A percentile compares a stretch with the other conserved stretches of the same genome.
Conservation (phyloP, 768 basidiomycete genomes). For the Leccinum longicurvipes region DNA sequence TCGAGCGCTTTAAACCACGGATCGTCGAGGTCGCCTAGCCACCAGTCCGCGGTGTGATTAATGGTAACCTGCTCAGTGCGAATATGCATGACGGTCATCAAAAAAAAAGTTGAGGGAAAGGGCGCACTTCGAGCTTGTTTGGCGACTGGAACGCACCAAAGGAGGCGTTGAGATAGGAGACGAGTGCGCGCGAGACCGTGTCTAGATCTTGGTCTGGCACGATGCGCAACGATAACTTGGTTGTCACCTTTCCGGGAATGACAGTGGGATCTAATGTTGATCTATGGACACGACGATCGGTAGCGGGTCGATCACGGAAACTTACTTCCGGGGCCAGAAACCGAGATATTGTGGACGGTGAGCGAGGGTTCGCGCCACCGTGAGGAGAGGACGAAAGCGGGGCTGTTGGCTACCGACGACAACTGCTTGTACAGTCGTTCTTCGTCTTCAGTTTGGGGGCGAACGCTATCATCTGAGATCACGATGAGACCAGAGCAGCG, state of each 20-base stretch:
- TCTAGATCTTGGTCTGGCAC: constrained; percentile 91
- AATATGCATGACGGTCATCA: background rate
- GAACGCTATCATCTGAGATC: constrained; percentile 68
- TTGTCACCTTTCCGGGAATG: constrained; percentile 81
- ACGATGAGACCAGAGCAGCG: background rate
- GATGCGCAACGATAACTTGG: constrained; percentile 86
- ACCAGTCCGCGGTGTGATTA: constrained; percentile 90
- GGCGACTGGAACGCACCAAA: constrained; percentile 64
- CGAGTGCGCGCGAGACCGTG: constrained; percentile 58
- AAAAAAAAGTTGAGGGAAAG: background rate
- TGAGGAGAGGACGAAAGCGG: constrained; percentile 65
- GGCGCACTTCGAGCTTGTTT: constrained; percentile 64
- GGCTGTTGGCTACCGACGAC: constrained; percentile 61
- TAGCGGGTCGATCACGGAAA: background rate
- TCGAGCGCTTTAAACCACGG: constrained; percentile 87
- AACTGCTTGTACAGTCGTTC: constrained; percentile 64
- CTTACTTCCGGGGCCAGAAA: constrained; percentile 78
- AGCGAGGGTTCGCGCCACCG: constrained; percentile 91
- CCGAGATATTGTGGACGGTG: constrained; percentile 81
- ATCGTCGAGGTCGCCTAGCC: constrained; percentile 86
- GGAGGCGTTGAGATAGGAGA: constrained; percentile 50
- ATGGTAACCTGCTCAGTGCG: constrained; percentile 57
- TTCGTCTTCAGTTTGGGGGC: constrained; percentile 66
- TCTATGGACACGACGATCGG: background rate
- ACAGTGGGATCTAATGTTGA: constrained; percentile 67